Evolutionary conservation across 805 yeast species (phyloP).

Genomic region (Wickerhamiella australiensis): DNA sequence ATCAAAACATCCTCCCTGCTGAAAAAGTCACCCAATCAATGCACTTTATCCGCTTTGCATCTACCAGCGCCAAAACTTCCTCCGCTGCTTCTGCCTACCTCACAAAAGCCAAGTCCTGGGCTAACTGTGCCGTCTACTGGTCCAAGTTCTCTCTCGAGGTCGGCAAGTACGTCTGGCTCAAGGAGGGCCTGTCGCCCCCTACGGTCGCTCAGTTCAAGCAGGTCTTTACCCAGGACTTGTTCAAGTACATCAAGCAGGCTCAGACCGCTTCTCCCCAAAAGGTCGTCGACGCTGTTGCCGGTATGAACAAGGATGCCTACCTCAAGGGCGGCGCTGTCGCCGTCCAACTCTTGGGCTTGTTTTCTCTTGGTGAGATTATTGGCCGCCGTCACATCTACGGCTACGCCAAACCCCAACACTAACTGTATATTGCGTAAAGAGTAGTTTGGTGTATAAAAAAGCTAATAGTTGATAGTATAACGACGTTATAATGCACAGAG

Average conservation of each 20-base stretch:
- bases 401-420: slow-evolving; percentile 13
- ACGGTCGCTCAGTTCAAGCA: slow-evolving; percentile 59
- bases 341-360: slow-evolving; percentile 79
- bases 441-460: too few species aligned
- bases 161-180: slow-evolving; percentile 68
- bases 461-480: too few species aligned
- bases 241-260: slow-evolving; percentile 14
- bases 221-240: slow-evolving; percentile 48
- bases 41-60: slow-evolving; percentile 10
- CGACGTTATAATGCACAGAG: too few species aligned
- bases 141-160: slow-evolving; percentile 49
- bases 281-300: slow-evolving; percentile 35
- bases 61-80: slow-evolving; percentile 23
- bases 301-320: slow-evolving; percentile 43
- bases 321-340: slow-evolving; percentile 61
- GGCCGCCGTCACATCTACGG: slow-evolving; percentile 94
- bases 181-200: slow-evolving; percentile 93
- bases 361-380: slow-evolving; percentile 87
- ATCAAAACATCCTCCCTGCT: not conserved
- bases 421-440: not conserved
- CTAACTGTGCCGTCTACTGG: slow-evolving; percentile 67
- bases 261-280: slow-evolving; percentile 48
- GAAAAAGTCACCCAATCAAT: slow-evolving; percentile 6
- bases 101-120: slow-evolving; percentile 30
- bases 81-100: slow-evolving; percentile 27